Percentiles rank a stretch among this genome's conserved stretches.
Evolutionary conservation across 108 stramenopile species (phyloP).

Genomic region (Fragilariopsis cylindrus): DNA sequence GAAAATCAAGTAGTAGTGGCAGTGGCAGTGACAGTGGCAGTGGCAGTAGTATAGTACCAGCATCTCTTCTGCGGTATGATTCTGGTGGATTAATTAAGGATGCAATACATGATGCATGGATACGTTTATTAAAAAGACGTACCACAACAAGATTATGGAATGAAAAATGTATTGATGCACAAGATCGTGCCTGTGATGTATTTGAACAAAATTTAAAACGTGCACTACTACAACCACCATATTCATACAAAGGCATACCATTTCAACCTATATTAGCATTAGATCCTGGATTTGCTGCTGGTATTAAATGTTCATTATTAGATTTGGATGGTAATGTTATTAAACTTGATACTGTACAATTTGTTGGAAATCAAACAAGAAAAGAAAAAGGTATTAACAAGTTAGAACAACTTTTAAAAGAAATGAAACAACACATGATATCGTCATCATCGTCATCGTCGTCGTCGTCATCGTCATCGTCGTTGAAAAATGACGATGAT

Average conservation of each 20-base stretch:
- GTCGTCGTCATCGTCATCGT: background rate
- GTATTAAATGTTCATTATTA: slow-evolving; percentile 58
- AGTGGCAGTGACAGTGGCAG: background rate
- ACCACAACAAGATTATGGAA: slow-evolving; percentile 47
- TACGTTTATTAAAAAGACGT: slow-evolving; percentile 42
- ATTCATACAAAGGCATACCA: background rate
- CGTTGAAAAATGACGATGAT: background rate
- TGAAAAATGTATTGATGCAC: slow-evolving; percentile 38
- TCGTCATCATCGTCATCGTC: background rate
- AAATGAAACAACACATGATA: background rate
- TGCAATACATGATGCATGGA: slow-evolving; percentile 58
- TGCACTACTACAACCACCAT: slow-evolving; percentile 50
- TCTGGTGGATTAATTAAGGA: slow-evolving; percentile 32
- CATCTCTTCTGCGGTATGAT: background rate
- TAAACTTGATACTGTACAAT: slow-evolving; percentile 47
- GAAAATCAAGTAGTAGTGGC: background rate
- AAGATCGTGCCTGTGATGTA: slow-evolving; percentile 44
- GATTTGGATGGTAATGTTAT: slow-evolving; percentile 36
- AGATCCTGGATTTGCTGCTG: slow-evolving; percentile 67
- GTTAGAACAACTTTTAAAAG: slow-evolving; percentile 25
- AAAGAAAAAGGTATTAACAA: slow-evolving; percentile 23
- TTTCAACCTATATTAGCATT: slow-evolving; percentile 44
- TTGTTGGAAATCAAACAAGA: slow-evolving; percentile 22
- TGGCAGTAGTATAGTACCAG: background rate
- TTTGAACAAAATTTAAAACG: slow-evolving; percentile 51